A percentile compares a stretch with the other conserved stretches of the same genome.
These are phyloP conservation scores for Ascochyta clinopodiicola DNA, from an alignment of 2,329 filamentous ascomycete species.

Conservation along the genomic window DNA sequence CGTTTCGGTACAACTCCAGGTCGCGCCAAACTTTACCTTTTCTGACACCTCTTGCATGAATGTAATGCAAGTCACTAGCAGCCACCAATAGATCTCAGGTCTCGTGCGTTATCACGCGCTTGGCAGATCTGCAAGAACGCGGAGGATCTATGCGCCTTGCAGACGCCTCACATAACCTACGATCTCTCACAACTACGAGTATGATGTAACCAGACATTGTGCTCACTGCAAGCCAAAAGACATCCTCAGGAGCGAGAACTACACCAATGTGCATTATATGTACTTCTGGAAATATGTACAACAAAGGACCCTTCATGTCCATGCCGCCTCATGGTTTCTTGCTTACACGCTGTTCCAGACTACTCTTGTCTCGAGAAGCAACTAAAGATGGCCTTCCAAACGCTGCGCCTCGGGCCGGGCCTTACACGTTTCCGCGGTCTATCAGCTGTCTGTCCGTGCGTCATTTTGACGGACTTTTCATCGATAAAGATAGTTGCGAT, in stretches of 20 bases:
- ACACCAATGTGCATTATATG: not conserved
- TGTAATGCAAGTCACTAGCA: not conserved
- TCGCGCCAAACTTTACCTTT: not conserved
- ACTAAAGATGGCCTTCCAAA: slow-evolving; percentile 4
- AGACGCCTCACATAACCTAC: slow-evolving; percentile 9
- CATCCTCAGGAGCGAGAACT: not conserved
- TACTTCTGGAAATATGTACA: slow-evolving; percentile 5
- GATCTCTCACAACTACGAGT: not conserved
- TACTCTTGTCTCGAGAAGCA: slow-evolving; percentile 10
- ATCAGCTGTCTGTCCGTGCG: not conserved
- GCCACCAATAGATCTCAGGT: not conserved
- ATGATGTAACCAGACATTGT: not conserved
- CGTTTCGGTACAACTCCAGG: slow-evolving; percentile 5
- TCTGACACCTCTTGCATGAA: slow-evolving; percentile 1
- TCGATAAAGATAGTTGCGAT: slow-evolving; percentile 1
- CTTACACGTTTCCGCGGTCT: not conserved
- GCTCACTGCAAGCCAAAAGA: not conserved
- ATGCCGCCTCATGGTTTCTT: not conserved
- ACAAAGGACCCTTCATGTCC: not conserved
- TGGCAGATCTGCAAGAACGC: not conserved
- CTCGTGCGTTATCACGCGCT: not conserved
- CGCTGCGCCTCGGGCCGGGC: slow-evolving; percentile 5
- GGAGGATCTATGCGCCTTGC: slow-evolving; percentile 17
- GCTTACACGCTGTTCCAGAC: not conserved
- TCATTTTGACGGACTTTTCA: not conserved